Conservation (phyloP, 2,329 filamentous ascomycete genomes). For the Ascochyta pisi region DNA sequence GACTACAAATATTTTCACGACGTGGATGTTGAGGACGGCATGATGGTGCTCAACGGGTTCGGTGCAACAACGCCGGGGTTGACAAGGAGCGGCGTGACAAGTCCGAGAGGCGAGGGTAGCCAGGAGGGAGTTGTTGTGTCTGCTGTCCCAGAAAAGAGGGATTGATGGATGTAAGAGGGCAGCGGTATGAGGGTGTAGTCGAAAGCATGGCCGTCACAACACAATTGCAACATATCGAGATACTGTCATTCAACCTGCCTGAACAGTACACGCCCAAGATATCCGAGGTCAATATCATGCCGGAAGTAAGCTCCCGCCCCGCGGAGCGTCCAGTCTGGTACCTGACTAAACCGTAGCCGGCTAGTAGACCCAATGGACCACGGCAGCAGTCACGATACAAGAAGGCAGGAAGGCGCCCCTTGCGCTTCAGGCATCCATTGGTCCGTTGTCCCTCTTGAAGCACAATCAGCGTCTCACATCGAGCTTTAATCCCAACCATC, state of each 20-base stretch:
- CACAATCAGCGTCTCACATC: too few relatives aligned
- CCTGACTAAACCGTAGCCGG: not conserved
- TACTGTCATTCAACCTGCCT: not conserved
- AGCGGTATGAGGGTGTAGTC: not conserved
- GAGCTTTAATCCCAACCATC: not conserved
- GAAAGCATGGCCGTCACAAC: not conserved
- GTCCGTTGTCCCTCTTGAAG: too few relatives aligned
- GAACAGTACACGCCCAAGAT: not conserved
- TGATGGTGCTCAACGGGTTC: constrained; percentile 32
- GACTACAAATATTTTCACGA: constrained; percentile 60
- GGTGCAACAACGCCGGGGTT: constrained; percentile 22
- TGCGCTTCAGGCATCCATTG: not conserved
- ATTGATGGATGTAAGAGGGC: constrained; percentile 14
- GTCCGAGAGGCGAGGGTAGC: constrained; percentile 24
- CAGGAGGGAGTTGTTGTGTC: constrained; percentile 29
- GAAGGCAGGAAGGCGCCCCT: not conserved
- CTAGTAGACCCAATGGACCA: not conserved
- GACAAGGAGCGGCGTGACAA: constrained; percentile 6
- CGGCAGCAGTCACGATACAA: constrained; percentile 6
- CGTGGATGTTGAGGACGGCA: constrained; percentile 31
- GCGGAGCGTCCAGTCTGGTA: not conserved
- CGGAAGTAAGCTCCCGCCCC: not conserved
- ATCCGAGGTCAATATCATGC: not conserved
- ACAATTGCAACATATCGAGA: not conserved
- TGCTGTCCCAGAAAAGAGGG: constrained; percentile 26